Evolutionary conservation across 345 rosid species (phyloP).

Genomic region (Clarkia xantiana): DNA sequence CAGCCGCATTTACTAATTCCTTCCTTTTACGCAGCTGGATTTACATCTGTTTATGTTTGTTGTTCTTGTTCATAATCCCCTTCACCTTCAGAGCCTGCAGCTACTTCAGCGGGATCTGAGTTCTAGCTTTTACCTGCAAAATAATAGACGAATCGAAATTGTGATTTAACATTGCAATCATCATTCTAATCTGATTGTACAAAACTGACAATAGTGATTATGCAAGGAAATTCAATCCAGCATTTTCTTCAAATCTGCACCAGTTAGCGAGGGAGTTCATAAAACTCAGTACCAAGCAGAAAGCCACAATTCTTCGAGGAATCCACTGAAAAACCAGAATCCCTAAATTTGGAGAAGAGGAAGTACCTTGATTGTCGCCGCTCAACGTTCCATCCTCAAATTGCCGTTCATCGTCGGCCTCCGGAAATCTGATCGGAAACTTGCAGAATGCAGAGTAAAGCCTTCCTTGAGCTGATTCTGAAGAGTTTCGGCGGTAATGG

Average conservation of each 20-base stretch:
- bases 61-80: not conserved
- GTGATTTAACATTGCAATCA: not conserved
- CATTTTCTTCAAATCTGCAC: no score
- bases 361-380: not conserved
- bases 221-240: not conserved
- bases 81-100: not conserved
- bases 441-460: constrained; percentile 3
- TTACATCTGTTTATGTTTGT: no score
- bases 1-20: constrained; percentile 2
- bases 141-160: not conserved
- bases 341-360: not conserved
- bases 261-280: not conserved
- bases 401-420: not conserved
- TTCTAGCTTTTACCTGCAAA: not conserved
- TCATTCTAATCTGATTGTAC: no score
- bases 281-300: not conserved
- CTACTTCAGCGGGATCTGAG: constrained; percentile 1
- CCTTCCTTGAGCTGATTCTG: constrained; percentile 11
- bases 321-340: not conserved
- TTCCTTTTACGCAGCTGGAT: constrained; percentile 7
- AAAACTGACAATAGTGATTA: no score
- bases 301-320: not conserved
- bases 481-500: constrained; percentile 6
- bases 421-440: constrained; percentile 1
- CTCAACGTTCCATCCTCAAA: not conserved